A percentile compares a stretch with the other conserved stretches of the same genome.
Conservation (phyloP, 1,284 basidiomycete species). For the Termitomyces sp. region DNA sequence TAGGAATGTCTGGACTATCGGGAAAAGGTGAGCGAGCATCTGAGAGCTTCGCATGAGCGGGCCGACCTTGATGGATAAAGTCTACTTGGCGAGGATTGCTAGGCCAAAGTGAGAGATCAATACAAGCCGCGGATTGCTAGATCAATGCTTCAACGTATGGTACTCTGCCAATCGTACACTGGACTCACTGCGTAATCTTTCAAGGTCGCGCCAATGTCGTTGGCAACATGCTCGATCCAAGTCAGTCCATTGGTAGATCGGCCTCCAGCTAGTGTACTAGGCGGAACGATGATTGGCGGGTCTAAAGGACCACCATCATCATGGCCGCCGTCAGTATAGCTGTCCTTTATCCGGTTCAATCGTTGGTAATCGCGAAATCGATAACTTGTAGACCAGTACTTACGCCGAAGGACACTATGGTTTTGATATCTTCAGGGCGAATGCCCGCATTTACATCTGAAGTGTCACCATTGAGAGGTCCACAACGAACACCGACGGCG, state of each 20-base stretch:
- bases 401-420: conserved; percentile 38
- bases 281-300: conserved; percentile 27
- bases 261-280: conserved; percentile 29
- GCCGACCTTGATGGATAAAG: conserved; percentile 18
- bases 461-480: conserved; percentile 26
- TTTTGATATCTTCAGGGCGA: conserved; percentile 26
- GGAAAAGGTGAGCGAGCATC: neutral
- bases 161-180: neutral
- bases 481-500: conserved; percentile 33
- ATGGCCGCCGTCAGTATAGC: conserved; percentile 30
- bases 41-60: too few relatives aligned
- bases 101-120: conserved; percentile 22
- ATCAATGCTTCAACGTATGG: neutral
- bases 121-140: conserved; percentile 26
- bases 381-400: conserved; percentile 9
- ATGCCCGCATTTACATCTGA: conserved; percentile 37
- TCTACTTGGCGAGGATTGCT: conserved; percentile 20
- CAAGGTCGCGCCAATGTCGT: conserved; percentile 28
- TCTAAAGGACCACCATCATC: conserved; percentile 25
- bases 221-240: conserved; percentile 34
- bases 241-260: conserved; percentile 30
- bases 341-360: conserved; percentile 21
- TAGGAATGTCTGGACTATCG: conserved; percentile 20
- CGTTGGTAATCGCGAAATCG: neutral
- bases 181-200: conserved; percentile 39